A percentile compares a stretch with the other conserved stretches of the same genome.
These are phyloP conservation scores for Yarrowia sp. DNA, from an alignment of 805 yeast genomes.

Conservation along the genomic window DNA sequence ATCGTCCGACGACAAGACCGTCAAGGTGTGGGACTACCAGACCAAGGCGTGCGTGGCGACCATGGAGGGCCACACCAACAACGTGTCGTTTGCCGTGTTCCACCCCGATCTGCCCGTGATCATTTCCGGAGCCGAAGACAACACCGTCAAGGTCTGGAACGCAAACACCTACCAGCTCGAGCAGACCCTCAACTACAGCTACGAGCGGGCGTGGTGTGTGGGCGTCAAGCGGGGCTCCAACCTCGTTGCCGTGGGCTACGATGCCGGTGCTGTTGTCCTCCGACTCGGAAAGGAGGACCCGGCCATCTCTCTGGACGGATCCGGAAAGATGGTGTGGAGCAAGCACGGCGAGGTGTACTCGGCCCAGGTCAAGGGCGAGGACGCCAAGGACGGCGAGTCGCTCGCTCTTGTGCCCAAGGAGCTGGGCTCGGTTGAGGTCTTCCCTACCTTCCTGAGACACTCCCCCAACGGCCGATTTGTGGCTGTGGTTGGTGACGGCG, in stretches of 20 bases:
- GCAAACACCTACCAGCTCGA: slow-evolving; percentile 90
- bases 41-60: slow-evolving; percentile 94
- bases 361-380: slow-evolving; percentile 70
- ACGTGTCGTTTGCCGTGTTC: slow-evolving; percentile 95
- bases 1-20: slow-evolving; percentile 84
- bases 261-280: slow-evolving; percentile 85
- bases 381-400: slow-evolving; percentile 76
- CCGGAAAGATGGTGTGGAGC: slow-evolving; percentile 88
- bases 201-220: slow-evolving; percentile 97
- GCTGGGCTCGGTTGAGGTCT: slow-evolving; percentile 89
- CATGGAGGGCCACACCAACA: slow-evolving; percentile 87
- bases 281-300: slow-evolving; percentile 95
- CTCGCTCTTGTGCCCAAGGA: slow-evolving; percentile 80
- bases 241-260: slow-evolving; percentile 87
- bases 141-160: slow-evolving; percentile 92
- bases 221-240: slow-evolving; percentile 71
- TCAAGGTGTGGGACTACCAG: slow-evolving; percentile 95
- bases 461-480: slow-evolving; percentile 98
- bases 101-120: slow-evolving; percentile 97
- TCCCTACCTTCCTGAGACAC: slow-evolving; percentile 81
- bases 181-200: slow-evolving; percentile 82
- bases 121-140: slow-evolving; percentile 95
- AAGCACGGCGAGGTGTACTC: slow-evolving; percentile 87
- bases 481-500: slow-evolving; percentile 97
- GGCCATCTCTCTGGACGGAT: slow-evolving; percentile 84